Percentiles rank a stretch among this genome's conserved stretches.
phyloP scores from a whole-genome alignment of 768 basidiomycete species.

The Podaxis pistillaris region DNA sequence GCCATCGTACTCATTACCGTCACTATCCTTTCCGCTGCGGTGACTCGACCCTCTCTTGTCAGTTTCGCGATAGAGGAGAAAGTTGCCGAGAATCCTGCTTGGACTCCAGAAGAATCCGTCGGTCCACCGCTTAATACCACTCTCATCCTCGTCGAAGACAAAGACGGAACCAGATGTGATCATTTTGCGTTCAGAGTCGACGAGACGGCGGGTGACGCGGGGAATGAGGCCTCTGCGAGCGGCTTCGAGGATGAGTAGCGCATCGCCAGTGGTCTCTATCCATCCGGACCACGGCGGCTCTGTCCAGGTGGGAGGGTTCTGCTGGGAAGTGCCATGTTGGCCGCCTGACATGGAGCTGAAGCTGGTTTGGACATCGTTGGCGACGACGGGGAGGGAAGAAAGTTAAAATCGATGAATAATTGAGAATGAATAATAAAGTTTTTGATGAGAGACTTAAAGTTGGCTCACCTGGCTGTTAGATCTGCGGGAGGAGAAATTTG shows the following conservation, averaged over 20 bases:
- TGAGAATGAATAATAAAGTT: conserved; percentile 58
- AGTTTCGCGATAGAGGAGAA: conserved; percentile 92
- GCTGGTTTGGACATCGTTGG: conserved; percentile 19
- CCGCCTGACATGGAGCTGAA: conserved; percentile 34
- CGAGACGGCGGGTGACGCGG: conserved; percentile 86
- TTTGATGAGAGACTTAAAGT: conserved; percentile 56
- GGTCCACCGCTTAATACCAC: conserved; percentile 97
- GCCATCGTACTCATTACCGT: conserved; percentile 25
- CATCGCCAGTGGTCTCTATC: conserved; percentile 94
- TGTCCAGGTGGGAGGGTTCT: conserved; percentile 56
- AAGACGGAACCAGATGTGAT: conserved; percentile 93
- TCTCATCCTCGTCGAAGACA: conserved; percentile 96
- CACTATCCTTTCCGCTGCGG: conserved; percentile 41
- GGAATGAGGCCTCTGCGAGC: conserved; percentile 88
- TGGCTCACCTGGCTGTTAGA: conserved; percentile 67
- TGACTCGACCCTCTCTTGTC: conserved; percentile 77
- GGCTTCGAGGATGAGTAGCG: conserved; percentile 94
- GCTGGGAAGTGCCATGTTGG: conserved; percentile 33
- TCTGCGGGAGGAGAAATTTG: conserved; percentile 59
- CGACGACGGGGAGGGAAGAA: conserved; percentile 24
- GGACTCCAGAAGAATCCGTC: conserved; percentile 98
- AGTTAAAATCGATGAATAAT: conserved; percentile 31
- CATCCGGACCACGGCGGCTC: conserved; percentile 93
- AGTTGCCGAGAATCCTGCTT: conserved; percentile 89
- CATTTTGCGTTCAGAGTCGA: conserved; percentile 90